Conservation (phyloP, 2,329 filamentous ascomycete species). For the Lachnellula cervina region DNA sequence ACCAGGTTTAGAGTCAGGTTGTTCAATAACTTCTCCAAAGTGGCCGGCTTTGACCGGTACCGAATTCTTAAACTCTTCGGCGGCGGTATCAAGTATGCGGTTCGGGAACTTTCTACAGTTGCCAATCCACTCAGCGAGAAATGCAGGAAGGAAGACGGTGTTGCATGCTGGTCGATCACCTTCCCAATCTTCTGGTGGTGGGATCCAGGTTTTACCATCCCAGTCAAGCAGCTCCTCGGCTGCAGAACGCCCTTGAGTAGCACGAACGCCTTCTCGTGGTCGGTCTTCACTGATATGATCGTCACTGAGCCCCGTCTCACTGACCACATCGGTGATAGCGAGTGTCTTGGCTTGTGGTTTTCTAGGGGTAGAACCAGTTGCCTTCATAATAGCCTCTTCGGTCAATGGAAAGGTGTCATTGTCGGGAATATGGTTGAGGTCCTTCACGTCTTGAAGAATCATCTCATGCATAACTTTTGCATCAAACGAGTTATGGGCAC, state of each 20-base stretch:
- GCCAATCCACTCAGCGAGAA: slow-evolving; percentile 26
- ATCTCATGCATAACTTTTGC: not conserved
- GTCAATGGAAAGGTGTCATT: not conserved
- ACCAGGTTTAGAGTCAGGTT: slow-evolving; percentile 9
- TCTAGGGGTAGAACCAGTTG: slow-evolving; percentile 5
- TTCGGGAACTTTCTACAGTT: not conserved
- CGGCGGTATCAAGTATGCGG: not conserved
- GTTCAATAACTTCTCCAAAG: slow-evolving; percentile 10
- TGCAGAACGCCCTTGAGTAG: slow-evolving; percentile 17
- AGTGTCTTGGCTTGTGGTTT: not conserved
- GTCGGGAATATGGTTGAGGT: not conserved
- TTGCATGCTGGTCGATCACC: slow-evolving; percentile 21
- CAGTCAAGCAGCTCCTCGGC: slow-evolving; percentile 20
- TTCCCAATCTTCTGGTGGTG: slow-evolving; percentile 24
- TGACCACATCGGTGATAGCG: not conserved
- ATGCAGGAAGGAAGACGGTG: slow-evolving; percentile 20
- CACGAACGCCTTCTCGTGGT: slow-evolving; percentile 17
- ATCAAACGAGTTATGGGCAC: not conserved
- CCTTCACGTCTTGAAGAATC: not conserved
- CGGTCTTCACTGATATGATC: not conserved
- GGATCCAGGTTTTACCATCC: slow-evolving; percentile 18
- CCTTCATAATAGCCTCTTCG: slow-evolving; percentile 4
- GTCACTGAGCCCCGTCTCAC: not conserved
- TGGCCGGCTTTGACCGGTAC: slow-evolving; percentile 11
- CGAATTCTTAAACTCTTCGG: slow-evolving; percentile 13